Evolutionary conservation across 2,329 filamentous ascomycete species (phyloP), one percentile per base, ranked within the genome.

Genomic region (Zalaria sp.): DNA sequence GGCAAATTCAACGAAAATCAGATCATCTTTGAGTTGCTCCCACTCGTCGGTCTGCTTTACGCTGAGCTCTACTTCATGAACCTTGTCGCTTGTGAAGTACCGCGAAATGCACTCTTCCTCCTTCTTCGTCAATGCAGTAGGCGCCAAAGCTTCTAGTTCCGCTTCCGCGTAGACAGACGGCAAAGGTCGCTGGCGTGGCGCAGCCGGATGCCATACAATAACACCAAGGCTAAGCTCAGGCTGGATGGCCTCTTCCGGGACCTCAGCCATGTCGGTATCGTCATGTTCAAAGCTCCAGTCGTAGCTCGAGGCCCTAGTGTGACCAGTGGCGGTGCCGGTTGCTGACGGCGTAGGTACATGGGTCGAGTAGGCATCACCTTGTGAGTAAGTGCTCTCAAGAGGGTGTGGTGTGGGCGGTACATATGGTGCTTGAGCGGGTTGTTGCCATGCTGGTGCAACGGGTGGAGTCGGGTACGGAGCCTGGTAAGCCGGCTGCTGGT

Each of bases 1-100:
- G 3, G 52, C 54, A 39, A 72, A 68, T 4, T 65, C 58, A 4
- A 61, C 56, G 46, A 72, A 74, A 10, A 69, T 64, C 2, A 69
- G 63, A 43, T 72, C 69, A 40, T 66, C 55, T 49, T 65, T 66
- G 39, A 71, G 58, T n/a, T 59, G 57, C 3, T 64, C 51, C 71
- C 71, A 74, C 25, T 63, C 58, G 32, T 67, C 62, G 0, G 67
- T 71, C 45, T 72, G 62, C 42, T 66, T 57, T 10, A 73, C 63
- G 46, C 67, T 64, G 31, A 66, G 50, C 42, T 63, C 58, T 10
- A 63, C 61, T 44, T 70, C 63, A 11, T 67, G 59, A 2, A 59
- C 56, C 43, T 63, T 64, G 8, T 63, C 58, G 3, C 57, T 46
- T 4, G 58, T 61, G 47, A 70, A 67, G 45, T 73, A 72, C 40